These are phyloP conservation scores for Euryodendron excelsum DNA, from an alignment of 148 eudicot species.

Conservation along the genomic window DNA sequence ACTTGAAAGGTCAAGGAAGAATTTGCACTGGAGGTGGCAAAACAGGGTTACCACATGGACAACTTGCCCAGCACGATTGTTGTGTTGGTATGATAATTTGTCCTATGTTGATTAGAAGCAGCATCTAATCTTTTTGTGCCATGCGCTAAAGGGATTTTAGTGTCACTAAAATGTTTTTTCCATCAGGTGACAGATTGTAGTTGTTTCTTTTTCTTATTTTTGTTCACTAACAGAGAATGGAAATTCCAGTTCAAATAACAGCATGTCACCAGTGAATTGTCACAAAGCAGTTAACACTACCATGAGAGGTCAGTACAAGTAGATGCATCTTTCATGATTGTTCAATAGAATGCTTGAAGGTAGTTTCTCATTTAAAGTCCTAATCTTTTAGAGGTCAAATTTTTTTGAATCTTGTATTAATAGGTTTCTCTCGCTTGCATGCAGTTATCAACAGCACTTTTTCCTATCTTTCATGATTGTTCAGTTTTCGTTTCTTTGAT, in stretches of 20 bases:
- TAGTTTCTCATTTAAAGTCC: neutral
- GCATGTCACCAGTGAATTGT: neutral
- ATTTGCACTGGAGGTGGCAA: slow-evolving; percentile 16
- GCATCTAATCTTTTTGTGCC: neutral
- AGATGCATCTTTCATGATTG: neutral
- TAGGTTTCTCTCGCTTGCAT: neutral
- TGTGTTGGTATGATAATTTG: slow-evolving; percentile 28
- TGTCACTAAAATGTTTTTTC: slow-evolving; percentile 1
- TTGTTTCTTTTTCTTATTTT: slow-evolving; percentile 8
- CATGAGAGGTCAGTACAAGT: slow-evolving; percentile 14
- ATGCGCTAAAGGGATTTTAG: neutral
- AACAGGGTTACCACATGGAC: slow-evolving; percentile 18
- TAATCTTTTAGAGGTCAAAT: neutral
- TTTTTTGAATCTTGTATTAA: neutral
- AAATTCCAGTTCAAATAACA: slow-evolving; percentile 8
- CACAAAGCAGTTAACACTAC: slow-evolving; percentile 3
- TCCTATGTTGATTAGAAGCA: neutral
- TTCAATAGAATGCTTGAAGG: neutral
- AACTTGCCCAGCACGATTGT: slow-evolving; percentile 4
- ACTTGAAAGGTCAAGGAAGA: slow-evolving; percentile 29
- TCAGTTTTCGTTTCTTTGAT: too few species aligned
- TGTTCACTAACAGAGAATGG: slow-evolving; percentile 5
- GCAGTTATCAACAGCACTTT: slow-evolving; percentile 1
- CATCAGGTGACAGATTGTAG: neutral
- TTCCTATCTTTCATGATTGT: too few species aligned